Evolutionary conservation across 108 stramenopile genomes (phyloP).

Genomic region (Stephanodiscus triporus): DNA sequence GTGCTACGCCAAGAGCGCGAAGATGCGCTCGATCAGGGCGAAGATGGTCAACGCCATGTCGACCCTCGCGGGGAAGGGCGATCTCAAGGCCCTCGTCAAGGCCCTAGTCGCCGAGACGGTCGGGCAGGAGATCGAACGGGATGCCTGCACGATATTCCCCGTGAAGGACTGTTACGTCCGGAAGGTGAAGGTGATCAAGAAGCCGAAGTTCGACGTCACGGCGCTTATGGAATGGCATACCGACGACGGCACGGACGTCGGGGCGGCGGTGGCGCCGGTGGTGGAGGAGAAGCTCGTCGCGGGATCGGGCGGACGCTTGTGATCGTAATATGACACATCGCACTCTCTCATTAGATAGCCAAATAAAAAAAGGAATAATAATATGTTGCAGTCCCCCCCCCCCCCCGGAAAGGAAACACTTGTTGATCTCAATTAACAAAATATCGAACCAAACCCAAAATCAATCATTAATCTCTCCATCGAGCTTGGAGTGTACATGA

Average conservation of each 20-base stretch:
- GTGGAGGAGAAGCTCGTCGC: constrained; percentile 82
- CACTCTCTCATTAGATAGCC: too few relatives aligned
- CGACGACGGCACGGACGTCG: constrained; percentile 85
- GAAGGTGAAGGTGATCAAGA: constrained; percentile 99
- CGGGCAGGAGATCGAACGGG: constrained; percentile 92
- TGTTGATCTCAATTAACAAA: too few relatives aligned
- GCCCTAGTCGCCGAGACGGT: constrained; percentile 95
- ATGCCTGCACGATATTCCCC: constrained; percentile 93
- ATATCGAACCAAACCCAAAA: too few relatives aligned
- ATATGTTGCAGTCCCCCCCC: too few relatives aligned
- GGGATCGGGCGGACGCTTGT: constrained; percentile 89
- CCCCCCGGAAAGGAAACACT: too few relatives aligned
- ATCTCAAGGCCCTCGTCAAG: constrained; percentile 97
- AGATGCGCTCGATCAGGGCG: constrained; percentile 94
- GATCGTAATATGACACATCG: too few relatives aligned
- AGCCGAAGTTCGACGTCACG: constrained; percentile 99
- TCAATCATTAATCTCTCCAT: too few relatives aligned
- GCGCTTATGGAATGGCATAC: constrained; percentile 99
- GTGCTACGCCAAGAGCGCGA: constrained; percentile 97
- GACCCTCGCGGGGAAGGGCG: constrained; percentile 96
- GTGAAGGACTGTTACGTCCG: constrained; percentile 99
- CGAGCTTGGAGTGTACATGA: too few relatives aligned
- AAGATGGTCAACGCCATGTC: constrained; percentile 98
- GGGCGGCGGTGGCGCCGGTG: constrained; percentile 76
- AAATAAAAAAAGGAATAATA: too few relatives aligned